phyloP scores from a whole-genome alignment of 768 basidiomycete genomes.

The Boletus rex-veris region DNA sequence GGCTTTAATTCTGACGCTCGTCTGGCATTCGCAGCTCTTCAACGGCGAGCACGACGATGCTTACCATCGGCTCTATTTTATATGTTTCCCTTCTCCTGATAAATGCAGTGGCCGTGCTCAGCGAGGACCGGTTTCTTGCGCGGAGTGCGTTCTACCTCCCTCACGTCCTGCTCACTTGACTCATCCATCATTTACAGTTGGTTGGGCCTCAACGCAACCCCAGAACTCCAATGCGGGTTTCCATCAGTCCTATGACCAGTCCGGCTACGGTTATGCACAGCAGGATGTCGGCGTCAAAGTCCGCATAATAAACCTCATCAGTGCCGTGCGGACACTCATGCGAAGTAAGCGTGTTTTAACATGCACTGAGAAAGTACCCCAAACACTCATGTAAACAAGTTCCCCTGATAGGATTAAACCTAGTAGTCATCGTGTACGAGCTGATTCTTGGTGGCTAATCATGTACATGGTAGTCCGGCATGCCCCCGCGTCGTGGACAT shows the following conservation, averaged over 20 bases:
- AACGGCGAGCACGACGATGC: constrained; percentile 38
- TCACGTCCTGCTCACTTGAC: constrained; percentile 14
- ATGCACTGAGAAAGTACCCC: constrained; percentile 10
- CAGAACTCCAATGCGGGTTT: constrained; percentile 55
- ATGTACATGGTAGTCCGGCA: constrained; percentile 14
- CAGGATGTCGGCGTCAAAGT: constrained; percentile 74
- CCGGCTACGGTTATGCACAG: constrained; percentile 51
- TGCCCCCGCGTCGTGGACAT: constrained; percentile 11
- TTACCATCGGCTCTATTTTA: constrained; percentile 67
- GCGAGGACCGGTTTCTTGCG: constrained; percentile 94
- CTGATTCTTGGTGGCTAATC: constrained; percentile 58
- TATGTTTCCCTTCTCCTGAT: constrained; percentile 86
- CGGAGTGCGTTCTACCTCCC: constrained; percentile 56
- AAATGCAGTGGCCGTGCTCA: constrained; percentile 93
- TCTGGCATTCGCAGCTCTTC: not conserved
- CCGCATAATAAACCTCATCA: constrained; percentile 86
- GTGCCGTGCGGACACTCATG: constrained; percentile 95
- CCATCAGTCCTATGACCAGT: constrained; percentile 67
- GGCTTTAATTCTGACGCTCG: not conserved
- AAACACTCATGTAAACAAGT: constrained; percentile 48
- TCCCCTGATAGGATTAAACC: constrained; percentile 86
- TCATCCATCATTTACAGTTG: constrained; percentile 51
- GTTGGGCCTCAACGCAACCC: constrained; percentile 75
- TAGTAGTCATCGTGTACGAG: constrained; percentile 85
- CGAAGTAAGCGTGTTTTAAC: constrained; percentile 67